Conservation (phyloP, 2,329 filamentous ascomycete species). For the Beauveria brongniartii region DNA sequence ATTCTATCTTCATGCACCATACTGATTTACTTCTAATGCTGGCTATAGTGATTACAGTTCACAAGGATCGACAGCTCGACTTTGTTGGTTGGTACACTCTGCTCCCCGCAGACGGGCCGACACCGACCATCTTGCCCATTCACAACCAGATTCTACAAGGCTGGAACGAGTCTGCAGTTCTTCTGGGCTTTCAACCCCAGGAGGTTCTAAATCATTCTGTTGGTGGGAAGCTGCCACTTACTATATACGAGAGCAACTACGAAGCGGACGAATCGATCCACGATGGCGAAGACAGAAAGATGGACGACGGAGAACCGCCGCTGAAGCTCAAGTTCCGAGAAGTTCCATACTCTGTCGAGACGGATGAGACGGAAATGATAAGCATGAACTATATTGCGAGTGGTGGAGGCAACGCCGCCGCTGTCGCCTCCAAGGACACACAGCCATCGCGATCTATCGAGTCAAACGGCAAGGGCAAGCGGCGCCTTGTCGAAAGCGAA, state of each 20-base stretch:
- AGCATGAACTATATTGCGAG: constrained; percentile 88
- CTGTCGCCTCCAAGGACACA: constrained; percentile 38
- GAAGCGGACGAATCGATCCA: constrained; percentile 57
- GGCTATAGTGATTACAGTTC: constrained; percentile 69
- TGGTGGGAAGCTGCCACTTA: constrained; percentile 77
- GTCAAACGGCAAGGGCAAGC: constrained; percentile 46
- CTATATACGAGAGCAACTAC: constrained; percentile 79
- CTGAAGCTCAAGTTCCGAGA: constrained; percentile 70
- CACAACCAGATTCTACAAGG: constrained; percentile 67
- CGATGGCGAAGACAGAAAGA: constrained; percentile 58
- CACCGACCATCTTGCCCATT: constrained; percentile 57
- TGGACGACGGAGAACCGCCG: constrained; percentile 55
- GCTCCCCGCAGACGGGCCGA: constrained; percentile 65
- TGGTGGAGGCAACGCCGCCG: constrained; percentile 72
- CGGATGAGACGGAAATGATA: constrained; percentile 95
- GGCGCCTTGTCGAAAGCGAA: constrained; percentile 28
- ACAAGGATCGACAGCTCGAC: constrained; percentile 74
- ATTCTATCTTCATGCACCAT: constrained; percentile 12
- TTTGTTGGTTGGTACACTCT: constrained; percentile 91
- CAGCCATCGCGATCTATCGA: constrained; percentile 35
- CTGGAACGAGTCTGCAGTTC: constrained; percentile 78
- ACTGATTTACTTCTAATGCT: not conserved
- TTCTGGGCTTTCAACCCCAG: constrained; percentile 78
- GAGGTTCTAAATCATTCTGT: constrained; percentile 45
- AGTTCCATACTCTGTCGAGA: constrained; percentile 81